phyloP scores from a whole-genome alignment of 805 yeast genomes.

The Starmerella davenportii region DNA sequence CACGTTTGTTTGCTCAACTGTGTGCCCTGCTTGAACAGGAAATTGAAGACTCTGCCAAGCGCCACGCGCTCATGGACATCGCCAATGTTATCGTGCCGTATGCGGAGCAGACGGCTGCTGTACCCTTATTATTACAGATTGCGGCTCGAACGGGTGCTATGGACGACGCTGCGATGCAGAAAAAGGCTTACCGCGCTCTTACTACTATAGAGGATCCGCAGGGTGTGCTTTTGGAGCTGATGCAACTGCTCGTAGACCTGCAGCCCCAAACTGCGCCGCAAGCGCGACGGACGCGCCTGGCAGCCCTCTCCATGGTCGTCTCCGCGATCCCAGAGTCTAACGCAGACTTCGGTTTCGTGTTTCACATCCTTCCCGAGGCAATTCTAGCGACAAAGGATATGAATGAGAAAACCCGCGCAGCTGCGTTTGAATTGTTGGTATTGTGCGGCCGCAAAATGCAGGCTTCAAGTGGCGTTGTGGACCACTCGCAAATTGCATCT shows the following conservation, averaged over 20 bases:
- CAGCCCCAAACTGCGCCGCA: constrained; percentile 37
- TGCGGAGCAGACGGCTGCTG: constrained; percentile 33
- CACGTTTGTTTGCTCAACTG: constrained; percentile 65
- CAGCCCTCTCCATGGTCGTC: constrained; percentile 44
- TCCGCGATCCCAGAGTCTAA: constrained; percentile 38
- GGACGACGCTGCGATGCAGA: constrained; percentile 48
- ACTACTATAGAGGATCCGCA: constrained; percentile 53
- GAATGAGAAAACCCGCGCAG: constrained; percentile 77
- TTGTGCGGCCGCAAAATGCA: constrained; percentile 67
- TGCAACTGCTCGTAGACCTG: constrained; percentile 32
- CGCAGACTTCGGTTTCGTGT: constrained; percentile 53
- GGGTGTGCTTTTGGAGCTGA: constrained; percentile 32
- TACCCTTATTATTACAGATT: constrained; percentile 12
- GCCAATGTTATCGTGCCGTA: constrained; percentile 74
- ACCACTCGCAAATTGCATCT: constrained; percentile 47
- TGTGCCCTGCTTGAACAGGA: constrained; percentile 49
- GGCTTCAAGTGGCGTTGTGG: constrained; percentile 38
- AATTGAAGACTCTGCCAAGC: constrained; percentile 24
- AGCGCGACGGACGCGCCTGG: constrained; percentile 64
- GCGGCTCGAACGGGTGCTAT: constrained; percentile 12
- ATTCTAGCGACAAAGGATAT: constrained; percentile 80
- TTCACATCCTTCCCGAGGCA: constrained; percentile 67
- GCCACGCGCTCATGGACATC: constrained; percentile 81
- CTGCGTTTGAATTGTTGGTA: constrained; percentile 57
- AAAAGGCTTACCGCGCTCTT: constrained; percentile 61